Conservation (phyloP, 176 grass and related monocot species). For the Oropetium thomaeum region DNA sequence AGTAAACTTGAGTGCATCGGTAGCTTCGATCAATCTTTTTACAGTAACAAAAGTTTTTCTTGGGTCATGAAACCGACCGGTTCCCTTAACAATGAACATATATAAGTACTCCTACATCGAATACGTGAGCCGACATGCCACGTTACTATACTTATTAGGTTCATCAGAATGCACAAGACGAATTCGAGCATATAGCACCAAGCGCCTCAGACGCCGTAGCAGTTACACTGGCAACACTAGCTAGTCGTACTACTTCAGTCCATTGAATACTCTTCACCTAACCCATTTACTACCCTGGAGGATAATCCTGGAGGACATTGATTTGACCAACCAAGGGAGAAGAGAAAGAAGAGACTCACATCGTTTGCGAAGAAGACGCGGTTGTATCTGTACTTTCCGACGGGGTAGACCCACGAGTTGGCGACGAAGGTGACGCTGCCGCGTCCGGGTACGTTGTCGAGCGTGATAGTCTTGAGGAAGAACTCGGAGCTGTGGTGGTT, state of each 20-base stretch:
- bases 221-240: neutral
- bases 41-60: neutral
- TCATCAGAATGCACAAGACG: neutral
- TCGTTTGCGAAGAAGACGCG: slow-evolving; percentile 77
- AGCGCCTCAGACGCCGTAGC: neutral
- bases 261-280: neutral
- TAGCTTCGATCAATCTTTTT: neutral
- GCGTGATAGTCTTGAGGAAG: slow-evolving; percentile 70
- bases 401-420: slow-evolving; percentile 75
- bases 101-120: too few species aligned
- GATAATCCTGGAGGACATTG: too few species aligned
- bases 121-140: neutral
- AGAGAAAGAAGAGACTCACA: neutral
- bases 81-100: too few species aligned
- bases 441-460: slow-evolving; percentile 53
- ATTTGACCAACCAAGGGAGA: neutral
- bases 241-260: too few species aligned
- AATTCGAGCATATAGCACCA: neutral
- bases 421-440: slow-evolving; percentile 54
- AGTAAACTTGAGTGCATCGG: neutral
- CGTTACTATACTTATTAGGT: neutral
- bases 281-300: neutral
- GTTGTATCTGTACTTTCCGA: slow-evolving; percentile 31
- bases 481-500: slow-evolving; percentile 63
- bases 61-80: neutral